phyloP scores from a whole-genome alignment of 78 protist species.

The Dictyostelium discoideum region dicty_2.7 NC_007090.3:1336001-1336500 shows the following conservation, averaged over 20 bases:
- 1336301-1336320: too few species aligned
- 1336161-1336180: constrained; percentile 82
- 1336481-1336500: constrained; percentile 78
- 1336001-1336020: constrained; percentile 88
- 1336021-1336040: constrained; percentile 14
- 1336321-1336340: too few species aligned
- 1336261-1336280: constrained; percentile 80
- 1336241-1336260: constrained; percentile 54
- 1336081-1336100: too few species aligned
- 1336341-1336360: neutral
- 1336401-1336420: neutral
- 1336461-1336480: constrained; percentile 63
- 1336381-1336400: neutral
- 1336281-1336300: neutral
- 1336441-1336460: constrained; percentile 71
- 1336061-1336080: too few species aligned
- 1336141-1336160: constrained; percentile 79
- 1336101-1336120: too few species aligned
- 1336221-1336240: constrained; percentile 78
- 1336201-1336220: constrained; percentile 63
- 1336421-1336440: constrained; percentile 30
- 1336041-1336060: too few species aligned
- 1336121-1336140: constrained; percentile 86
- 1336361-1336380: too few species aligned
- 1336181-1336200: constrained; percentile 82